Conservation (phyloP, 768 basidiomycete species). For the Termitomyces sp. region DNA sequence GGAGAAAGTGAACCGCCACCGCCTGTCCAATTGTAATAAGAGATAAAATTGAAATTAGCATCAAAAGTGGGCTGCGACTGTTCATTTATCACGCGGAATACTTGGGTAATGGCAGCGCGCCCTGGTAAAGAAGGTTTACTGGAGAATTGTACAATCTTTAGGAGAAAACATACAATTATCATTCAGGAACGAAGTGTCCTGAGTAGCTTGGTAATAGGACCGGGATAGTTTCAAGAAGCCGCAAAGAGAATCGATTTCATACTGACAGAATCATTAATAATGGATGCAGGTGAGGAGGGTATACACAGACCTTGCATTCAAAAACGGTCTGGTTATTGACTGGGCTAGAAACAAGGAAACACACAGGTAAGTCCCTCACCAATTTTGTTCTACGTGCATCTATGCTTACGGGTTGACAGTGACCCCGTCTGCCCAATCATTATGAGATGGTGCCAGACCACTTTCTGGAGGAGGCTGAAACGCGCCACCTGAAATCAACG, state of each 20-base stretch:
- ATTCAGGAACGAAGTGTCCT: slow-evolving; percentile 69
- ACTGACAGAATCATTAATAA: slow-evolving; percentile 30
- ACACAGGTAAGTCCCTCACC: background rate
- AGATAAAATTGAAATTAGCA: slow-evolving; percentile 63
- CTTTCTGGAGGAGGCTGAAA: slow-evolving; percentile 81
- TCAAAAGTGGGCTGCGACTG: slow-evolving; percentile 73
- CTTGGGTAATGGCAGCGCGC: slow-evolving; percentile 60
- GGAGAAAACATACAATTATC: slow-evolving; percentile 43
- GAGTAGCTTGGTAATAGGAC: slow-evolving; percentile 66
- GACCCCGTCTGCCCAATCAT: slow-evolving; percentile 65
- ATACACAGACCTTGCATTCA: slow-evolving; percentile 64
- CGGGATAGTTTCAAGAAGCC: slow-evolving; percentile 75
- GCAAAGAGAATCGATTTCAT: slow-evolving; percentile 75
- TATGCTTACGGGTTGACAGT: slow-evolving; percentile 64
- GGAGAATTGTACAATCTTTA: background rate
- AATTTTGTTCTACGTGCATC: background rate
- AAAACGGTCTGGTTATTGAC: slow-evolving; percentile 67
- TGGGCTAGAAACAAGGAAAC: slow-evolving; percentile 33
- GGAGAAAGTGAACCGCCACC: slow-evolving; percentile 58
- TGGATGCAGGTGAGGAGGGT: background rate
- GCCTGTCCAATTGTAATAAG: slow-evolving; percentile 82
- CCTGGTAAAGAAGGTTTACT: slow-evolving; percentile 32
- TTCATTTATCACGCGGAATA: slow-evolving; percentile 72
- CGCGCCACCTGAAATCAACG: slow-evolving; percentile 40
- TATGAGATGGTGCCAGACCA: slow-evolving; percentile 54